A percentile compares a stretch with the other conserved stretches of the same genome.
Conservation (phyloP, 2,329 filamentous ascomycete species). For the Tolypocladium pustulatum region DNA sequence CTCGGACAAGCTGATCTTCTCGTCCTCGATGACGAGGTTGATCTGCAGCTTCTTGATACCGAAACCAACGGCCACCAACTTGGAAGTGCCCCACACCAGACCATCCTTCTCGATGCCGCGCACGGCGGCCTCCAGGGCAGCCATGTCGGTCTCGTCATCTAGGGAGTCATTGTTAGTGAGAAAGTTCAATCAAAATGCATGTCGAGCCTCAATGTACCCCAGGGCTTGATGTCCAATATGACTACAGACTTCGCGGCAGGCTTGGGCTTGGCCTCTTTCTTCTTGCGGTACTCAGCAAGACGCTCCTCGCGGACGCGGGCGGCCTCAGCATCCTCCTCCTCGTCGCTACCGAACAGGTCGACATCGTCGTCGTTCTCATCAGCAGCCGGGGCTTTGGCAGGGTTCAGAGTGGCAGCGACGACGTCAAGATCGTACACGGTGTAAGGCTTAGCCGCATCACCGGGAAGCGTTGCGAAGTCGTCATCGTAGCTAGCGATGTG, state of each 20-base stretch:
- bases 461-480: constrained; percentile 84
- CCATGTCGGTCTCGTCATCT: constrained; percentile 94
- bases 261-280: constrained; percentile 94
- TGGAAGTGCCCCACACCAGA: constrained; percentile 89
- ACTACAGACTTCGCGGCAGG: constrained; percentile 90
- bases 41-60: constrained; percentile 99
- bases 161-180: background rate
- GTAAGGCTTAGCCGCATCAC: constrained; percentile 81
- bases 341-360: constrained; percentile 87
- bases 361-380: constrained; percentile 72
- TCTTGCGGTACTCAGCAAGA: constrained; percentile 87
- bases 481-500: constrained; percentile 89
- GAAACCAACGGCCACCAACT: constrained; percentile 84
- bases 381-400: constrained; percentile 67
- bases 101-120: constrained; percentile 82
- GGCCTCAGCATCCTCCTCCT: constrained; percentile 88
- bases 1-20: constrained; percentile 82
- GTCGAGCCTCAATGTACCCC: constrained; percentile 59
- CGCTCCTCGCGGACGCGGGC: constrained; percentile 77
- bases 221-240: constrained; percentile 94
- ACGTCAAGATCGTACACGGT: constrained; percentile 85
- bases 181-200: background rate
- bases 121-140: constrained; percentile 67
- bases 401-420: constrained; percentile 68
- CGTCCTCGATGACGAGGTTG: constrained; percentile 94